These are phyloP conservation scores for Auricularia sp. DNA, from an alignment of 768 basidiomycete species.

Conservation along the genomic window DNA sequence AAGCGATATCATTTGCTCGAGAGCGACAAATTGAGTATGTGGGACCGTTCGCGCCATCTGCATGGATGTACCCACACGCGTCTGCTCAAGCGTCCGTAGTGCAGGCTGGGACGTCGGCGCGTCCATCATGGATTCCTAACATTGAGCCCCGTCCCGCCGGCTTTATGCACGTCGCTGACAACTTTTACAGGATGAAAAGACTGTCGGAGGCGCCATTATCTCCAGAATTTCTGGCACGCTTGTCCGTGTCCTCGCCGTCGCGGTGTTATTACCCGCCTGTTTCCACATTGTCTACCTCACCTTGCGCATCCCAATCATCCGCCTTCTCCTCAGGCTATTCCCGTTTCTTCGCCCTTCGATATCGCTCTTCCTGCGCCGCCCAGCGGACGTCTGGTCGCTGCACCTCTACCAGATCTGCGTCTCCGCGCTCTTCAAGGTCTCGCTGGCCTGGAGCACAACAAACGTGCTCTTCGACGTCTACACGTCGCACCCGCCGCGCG, in stretches of 20 bases:
- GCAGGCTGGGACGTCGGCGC: no score
- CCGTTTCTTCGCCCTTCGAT: conserved; percentile 34
- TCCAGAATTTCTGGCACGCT: neutral
- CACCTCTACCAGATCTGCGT: conserved; percentile 22
- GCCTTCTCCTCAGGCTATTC: conserved; percentile 28
- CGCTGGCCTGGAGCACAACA: conserved; percentile 53
- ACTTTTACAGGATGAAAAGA: neutral
- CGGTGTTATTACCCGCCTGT: conserved; percentile 30
- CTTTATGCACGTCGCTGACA: no score
- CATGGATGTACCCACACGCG: no score
- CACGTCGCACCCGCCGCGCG: conserved; percentile 46
- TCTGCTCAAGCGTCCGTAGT: no score
- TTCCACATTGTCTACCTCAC: conserved; percentile 33
- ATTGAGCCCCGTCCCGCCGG: no score
- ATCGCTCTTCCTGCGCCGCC: conserved; percentile 41
- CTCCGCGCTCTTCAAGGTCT: conserved; percentile 27
- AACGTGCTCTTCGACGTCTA: conserved; percentile 50
- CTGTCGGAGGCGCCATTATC: neutral
- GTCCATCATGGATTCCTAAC: no score
- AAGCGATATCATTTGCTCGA: no score
- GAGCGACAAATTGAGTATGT: no score
- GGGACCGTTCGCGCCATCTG: no score
- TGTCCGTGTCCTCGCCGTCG: conserved; percentile 22
- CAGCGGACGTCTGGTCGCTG: conserved; percentile 40
- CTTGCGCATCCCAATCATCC: conserved; percentile 44